Evolutionary conservation across 2,329 filamentous ascomycete genomes (phyloP).

Genomic region (Albophoma yamanashiensis): DNA sequence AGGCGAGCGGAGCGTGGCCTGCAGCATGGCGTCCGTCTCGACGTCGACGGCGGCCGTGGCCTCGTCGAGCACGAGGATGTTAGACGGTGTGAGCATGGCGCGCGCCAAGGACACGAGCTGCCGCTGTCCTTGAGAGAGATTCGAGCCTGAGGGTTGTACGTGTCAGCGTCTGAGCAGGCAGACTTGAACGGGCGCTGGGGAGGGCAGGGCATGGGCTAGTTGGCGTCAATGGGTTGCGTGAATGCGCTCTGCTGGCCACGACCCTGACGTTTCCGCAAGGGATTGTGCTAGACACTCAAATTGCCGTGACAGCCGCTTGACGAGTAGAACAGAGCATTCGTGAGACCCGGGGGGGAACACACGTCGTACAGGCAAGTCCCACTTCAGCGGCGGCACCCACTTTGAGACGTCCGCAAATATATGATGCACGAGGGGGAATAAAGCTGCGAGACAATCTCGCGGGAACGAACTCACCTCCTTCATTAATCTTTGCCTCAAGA

Average conservation of each 20-base stretch:
- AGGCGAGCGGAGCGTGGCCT: constrained; percentile 50
- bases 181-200: background rate
- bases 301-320: background rate
- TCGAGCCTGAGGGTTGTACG: constrained; percentile 53
- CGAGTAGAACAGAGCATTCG: background rate
- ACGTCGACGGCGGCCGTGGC: constrained; percentile 72
- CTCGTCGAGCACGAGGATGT: constrained; percentile 94
- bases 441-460: background rate
- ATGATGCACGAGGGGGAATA: background rate
- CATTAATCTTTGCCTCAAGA: constrained; percentile 80
- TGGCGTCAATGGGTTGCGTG: background rate
- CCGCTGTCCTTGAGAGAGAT: constrained; percentile 88
- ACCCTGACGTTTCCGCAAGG: background rate
- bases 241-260: background rate
- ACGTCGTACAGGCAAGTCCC: background rate
- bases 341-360: background rate
- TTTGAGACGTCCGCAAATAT: background rate
- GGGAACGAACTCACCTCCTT: constrained; percentile 63
- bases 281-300: background rate
- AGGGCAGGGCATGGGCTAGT: background rate
- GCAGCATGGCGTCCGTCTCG: constrained; percentile 57
- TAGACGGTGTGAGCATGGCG: constrained; percentile 87
- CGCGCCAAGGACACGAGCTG: constrained; percentile 90
- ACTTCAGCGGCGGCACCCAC: background rate
- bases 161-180: background rate